Evolutionary conservation across 495 filamentous ascomycete genomes (phyloP).

Genomic region (Xylaria intraflava): DNA sequence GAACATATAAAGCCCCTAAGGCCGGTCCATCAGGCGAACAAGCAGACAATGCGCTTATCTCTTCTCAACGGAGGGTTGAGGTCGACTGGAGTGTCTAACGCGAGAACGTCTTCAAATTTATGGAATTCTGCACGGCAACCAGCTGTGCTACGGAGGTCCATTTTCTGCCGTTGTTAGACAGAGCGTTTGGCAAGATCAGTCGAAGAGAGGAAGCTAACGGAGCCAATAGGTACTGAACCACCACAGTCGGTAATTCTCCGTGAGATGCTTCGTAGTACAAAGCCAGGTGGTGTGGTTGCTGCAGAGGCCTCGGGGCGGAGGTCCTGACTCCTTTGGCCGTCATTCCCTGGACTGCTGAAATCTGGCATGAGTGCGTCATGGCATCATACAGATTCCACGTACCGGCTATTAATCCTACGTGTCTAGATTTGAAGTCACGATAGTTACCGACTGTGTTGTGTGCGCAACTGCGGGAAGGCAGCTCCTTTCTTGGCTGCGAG

Average conservation of each 20-base stretch:
- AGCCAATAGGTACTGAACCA: constrained; percentile 29
- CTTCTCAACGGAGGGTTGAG: too few species aligned
- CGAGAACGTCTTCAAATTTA: constrained; percentile 3
- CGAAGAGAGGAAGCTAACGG: neutral
- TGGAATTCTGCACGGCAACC: constrained; percentile 31
- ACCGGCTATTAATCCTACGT: neutral
- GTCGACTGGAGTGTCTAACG: constrained; percentile 2
- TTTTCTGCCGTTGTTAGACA: constrained; percentile 33
- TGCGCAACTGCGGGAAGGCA: constrained; percentile 27
- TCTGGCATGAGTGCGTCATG: constrained; percentile 21
- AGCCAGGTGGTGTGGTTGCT: constrained; percentile 37
- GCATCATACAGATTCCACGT: neutral
- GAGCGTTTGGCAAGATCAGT: neutral
- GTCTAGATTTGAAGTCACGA: constrained; percentile 14
- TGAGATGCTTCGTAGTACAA: constrained; percentile 40
- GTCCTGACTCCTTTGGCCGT: constrained; percentile 34
- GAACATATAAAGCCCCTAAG: too few species aligned
- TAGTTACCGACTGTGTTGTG: constrained; percentile 28
- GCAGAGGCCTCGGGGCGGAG: constrained; percentile 38
- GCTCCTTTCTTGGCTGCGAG: constrained; percentile 36
- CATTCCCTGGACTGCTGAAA: constrained; percentile 25
- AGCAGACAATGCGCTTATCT: too few species aligned
- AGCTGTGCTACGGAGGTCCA: constrained; percentile 35
- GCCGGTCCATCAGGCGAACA: too few species aligned
- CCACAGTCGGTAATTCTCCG: constrained; percentile 29